phyloP scores from a whole-genome alignment of 768 basidiomycete species.

The Thelephora ganbajun region DNA sequence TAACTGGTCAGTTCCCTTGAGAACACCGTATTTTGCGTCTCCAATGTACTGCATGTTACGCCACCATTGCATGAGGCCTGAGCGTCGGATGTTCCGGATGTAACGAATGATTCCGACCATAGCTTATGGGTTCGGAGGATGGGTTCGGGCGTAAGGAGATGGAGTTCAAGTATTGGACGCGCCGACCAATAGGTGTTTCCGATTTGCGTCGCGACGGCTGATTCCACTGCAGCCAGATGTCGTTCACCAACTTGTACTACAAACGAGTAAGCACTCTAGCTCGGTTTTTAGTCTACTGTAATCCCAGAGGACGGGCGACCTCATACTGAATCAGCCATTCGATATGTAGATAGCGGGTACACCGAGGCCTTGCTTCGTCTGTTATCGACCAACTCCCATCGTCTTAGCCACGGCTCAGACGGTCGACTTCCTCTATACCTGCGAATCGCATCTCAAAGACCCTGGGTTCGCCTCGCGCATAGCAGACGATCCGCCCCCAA shows the following conservation, averaged over 20 bases:
- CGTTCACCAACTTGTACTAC: constrained; percentile 78
- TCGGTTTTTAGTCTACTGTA: neutral
- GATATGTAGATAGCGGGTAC: constrained; percentile 57
- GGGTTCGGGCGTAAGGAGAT: too few species aligned
- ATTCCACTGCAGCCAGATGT: constrained; percentile 26
- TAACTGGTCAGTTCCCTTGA: constrained; percentile 72
- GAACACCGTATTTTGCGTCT: constrained; percentile 78
- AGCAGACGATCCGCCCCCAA: constrained; percentile 17
- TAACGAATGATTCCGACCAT: constrained; percentile 71
- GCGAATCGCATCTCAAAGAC: constrained; percentile 70
- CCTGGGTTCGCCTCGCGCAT: constrained; percentile 54
- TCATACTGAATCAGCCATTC: constrained; percentile 5
- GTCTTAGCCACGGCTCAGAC: constrained; percentile 79
- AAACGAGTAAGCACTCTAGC: constrained; percentile 49
- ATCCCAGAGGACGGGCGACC: constrained; percentile 1
- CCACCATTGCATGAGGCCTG: constrained; percentile 81
- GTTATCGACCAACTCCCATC: constrained; percentile 66
- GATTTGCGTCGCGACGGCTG: too few species aligned
- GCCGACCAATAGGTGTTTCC: too few species aligned
- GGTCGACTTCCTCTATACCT: constrained; percentile 78
- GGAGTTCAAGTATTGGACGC: too few species aligned
- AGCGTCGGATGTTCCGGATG: constrained; percentile 59
- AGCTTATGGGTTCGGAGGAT: constrained; percentile 5
- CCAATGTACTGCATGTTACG: constrained; percentile 87
- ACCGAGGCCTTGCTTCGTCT: constrained; percentile 62